phyloP scores from a whole-genome alignment of 169 alveolate species.

The Babesia divergens region DNA sequence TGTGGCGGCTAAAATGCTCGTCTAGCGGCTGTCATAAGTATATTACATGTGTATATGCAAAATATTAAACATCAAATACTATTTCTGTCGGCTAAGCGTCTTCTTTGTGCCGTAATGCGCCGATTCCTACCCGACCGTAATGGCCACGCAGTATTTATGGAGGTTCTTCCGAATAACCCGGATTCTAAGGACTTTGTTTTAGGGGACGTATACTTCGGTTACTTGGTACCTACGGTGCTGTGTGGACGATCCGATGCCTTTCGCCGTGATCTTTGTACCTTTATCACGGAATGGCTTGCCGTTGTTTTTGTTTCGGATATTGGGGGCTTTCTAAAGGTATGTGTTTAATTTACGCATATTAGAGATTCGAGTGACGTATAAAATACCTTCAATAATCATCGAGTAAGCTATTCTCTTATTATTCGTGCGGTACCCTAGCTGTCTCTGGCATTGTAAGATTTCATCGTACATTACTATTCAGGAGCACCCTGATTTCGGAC shows the following conservation, averaged over 20 bases:
- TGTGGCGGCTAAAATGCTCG: not conserved
- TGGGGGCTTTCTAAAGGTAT: slow-evolving; percentile 7
- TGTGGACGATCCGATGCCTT: slow-evolving; percentile 56
- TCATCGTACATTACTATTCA: not conserved
- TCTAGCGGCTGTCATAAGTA: not conserved
- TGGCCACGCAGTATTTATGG: slow-evolving; percentile 31
- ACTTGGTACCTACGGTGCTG: slow-evolving; percentile 58
- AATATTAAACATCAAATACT: not conserved
- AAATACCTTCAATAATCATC: too few relatives aligned
- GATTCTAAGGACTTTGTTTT: not conserved
- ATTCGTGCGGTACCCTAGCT: too few relatives aligned
- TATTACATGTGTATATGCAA: not conserved
- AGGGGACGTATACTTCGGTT: slow-evolving; percentile 57
- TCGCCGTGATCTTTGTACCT: not conserved
- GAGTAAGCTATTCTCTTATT: not conserved
- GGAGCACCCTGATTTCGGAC: slow-evolving; percentile 45
- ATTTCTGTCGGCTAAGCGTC: not conserved
- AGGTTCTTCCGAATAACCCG: slow-evolving; percentile 9
- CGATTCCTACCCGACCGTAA: too few relatives aligned
- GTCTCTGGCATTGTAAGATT: not conserved
- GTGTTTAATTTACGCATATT: too few relatives aligned
- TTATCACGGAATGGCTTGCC: slow-evolving; percentile 25
- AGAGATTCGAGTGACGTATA: too few relatives aligned
- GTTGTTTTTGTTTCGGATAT: not conserved
- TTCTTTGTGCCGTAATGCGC: not conserved